These are phyloP conservation scores for Monosporozyma solicola DNA, from an alignment of 805 yeast genomes.

Conservation along the genomic window DNA sequence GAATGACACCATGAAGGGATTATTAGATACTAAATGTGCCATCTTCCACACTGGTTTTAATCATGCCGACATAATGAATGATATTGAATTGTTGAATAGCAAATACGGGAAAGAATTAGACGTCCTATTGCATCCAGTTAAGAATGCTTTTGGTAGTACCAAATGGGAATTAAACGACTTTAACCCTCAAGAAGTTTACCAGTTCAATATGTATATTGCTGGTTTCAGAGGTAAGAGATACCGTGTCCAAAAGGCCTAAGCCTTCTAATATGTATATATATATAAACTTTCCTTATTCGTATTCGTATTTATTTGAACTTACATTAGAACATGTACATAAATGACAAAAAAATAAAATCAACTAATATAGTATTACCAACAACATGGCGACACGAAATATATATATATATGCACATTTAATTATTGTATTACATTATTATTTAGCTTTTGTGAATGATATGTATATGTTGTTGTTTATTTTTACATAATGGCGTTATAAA, in stretches of 20 bases:
- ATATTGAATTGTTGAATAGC: slow-evolving; percentile 58
- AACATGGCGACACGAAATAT: neutral
- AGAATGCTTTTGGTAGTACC: slow-evolving; percentile 73
- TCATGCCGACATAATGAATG: slow-evolving; percentile 59
- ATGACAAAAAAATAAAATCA: neutral
- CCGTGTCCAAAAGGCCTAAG: slow-evolving; percentile 53
- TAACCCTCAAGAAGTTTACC: slow-evolving; percentile 92
- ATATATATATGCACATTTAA: neutral
- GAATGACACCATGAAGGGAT: slow-evolving; percentile 76
- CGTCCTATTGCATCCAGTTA: slow-evolving; percentile 62
- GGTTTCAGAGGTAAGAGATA: slow-evolving; percentile 96
- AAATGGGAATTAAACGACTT: slow-evolving; percentile 92
- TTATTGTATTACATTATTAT: neutral
- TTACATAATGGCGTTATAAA: slow-evolving; percentile 55
- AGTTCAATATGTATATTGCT: slow-evolving; percentile 80
- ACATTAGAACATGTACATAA: neutral
- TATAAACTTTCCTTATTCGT: neutral
- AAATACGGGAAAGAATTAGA: slow-evolving; percentile 74
- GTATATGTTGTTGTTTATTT: neutral
- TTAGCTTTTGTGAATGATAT: neutral
- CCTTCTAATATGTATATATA: neutral
- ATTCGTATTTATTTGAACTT: neutral
- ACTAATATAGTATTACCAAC: neutral
- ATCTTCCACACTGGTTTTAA: slow-evolving; percentile 87
- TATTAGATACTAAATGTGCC: slow-evolving; percentile 90